Percentiles rank a stretch among this genome's conserved stretches.
Conservation (phyloP, 495 filamentous ascomycete species). For the Penicillium malachiteum region DNA sequence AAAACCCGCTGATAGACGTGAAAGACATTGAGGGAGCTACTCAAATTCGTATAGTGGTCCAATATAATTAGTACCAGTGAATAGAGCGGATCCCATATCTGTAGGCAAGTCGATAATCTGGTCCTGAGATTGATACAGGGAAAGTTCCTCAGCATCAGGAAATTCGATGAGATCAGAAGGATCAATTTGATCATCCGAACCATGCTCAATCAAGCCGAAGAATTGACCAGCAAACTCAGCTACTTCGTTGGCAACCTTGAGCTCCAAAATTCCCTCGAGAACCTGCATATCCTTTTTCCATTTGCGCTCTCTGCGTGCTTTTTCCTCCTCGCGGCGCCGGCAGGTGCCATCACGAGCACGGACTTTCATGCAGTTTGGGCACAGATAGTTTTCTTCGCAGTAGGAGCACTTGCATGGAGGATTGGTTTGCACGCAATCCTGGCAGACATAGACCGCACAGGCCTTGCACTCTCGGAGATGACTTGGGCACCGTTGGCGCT, state of each 20-base stretch:
- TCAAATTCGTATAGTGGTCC: conserved; percentile 14
- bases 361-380: conserved; percentile 51
- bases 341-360: conserved; percentile 43
- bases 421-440: conserved; percentile 47
- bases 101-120: background rate
- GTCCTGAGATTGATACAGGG: background rate
- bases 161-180: conserved; percentile 1
- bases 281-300: conserved; percentile 47
- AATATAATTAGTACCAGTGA: conserved; percentile 5
- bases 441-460: conserved; percentile 57
- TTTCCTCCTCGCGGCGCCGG: conserved; percentile 44
- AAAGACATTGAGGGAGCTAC: background rate
- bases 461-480: conserved; percentile 52
- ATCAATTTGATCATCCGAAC: conserved; percentile 4
- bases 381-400: conserved; percentile 53
- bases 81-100: conserved; percentile 1
- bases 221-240: conserved; percentile 48
- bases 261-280: conserved; percentile 42
- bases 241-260: conserved; percentile 46
- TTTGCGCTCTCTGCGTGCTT: conserved; percentile 39
- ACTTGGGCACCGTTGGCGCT: conserved; percentile 49
- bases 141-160: background rate
- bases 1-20: background rate
- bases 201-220: conserved; percentile 32
- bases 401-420: conserved; percentile 54